Base-by-base conservation (phyloP, 352 stramenopile genomes). In the Phytopythium ostracodes region DNA sequence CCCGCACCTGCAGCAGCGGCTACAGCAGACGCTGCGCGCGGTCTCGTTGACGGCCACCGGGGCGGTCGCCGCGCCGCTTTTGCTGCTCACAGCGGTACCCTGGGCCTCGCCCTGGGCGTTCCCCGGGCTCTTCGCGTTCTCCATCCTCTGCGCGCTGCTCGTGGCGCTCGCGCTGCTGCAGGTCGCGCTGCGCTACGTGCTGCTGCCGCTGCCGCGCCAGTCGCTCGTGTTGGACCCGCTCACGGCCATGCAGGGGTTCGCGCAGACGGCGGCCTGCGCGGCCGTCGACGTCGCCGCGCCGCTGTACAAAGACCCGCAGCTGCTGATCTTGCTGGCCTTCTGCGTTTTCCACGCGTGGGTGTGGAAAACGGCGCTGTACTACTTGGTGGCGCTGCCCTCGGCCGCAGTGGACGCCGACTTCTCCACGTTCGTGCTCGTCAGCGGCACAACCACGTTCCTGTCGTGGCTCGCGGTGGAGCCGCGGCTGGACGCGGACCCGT, bases 1-100 rank as follows among this genome's bases (percentile, higher is more conserved):
- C 51, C 74, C 73, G 24, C 71, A 82, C 29, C 52, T 88, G 12
- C 78, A 88, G 63, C 78, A 82, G 66, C 74, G 76, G 10, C 62
- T 88, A 53, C 76, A 84, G 62, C 78, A 84, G 46, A 73, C 74
- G 25, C 55, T 85, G 35, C 76, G 74, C 58, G 76, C 66, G n/a
- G 72, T 81, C 38, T 66, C 70, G 42, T 68, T 87, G 38, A 75
- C 73, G 12, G 64, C 65, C 2, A 56, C 70, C 0, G 47, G 52
- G 4, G 55, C 62, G 1, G 64, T 77, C 8, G 43, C 49, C 8
- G 43, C 69, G 18, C 65, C 67, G 43, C 58, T 87, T 36, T 17
- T 73, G 14, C 18, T 66, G 22, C 56, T 88, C 54, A 64, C 47
- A 40, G 22, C 75, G 17, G 36, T 75, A 40, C 74, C 77, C 0